Evolutionary conservation across 2,329 filamentous ascomycete species (phyloP).

Genomic region (Sporothrix dimorphospora): DNA sequence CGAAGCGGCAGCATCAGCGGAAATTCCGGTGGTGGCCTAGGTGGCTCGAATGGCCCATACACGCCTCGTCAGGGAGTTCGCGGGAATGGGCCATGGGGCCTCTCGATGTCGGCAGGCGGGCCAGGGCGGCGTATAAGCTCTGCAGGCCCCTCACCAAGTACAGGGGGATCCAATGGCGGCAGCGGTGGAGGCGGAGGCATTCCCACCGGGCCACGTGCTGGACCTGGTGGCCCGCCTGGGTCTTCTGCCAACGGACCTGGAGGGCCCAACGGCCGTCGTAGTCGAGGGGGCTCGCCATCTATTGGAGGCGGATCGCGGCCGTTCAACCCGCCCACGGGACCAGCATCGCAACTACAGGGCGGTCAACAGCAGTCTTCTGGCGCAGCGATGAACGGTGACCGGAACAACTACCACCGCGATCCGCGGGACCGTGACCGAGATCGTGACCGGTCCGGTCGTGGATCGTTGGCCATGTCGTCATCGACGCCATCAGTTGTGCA

Average conservation of each 20-base stretch:
- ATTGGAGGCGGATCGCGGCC: constrained; percentile 43
- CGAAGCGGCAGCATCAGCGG: constrained; percentile 16
- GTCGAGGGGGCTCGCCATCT: constrained; percentile 24
- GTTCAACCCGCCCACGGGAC: constrained; percentile 63
- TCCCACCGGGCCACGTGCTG: constrained; percentile 54
- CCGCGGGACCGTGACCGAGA: constrained; percentile 22
- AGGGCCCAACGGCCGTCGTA: constrained; percentile 14
- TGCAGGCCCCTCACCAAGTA: constrained; percentile 41
- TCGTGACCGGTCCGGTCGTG: constrained; percentile 10
- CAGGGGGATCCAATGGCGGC: constrained; percentile 45
- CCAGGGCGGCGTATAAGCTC: constrained; percentile 29
- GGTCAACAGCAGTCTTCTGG: constrained; percentile 13
- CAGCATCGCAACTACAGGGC: constrained; percentile 45
- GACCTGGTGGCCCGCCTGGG: constrained; percentile 38
- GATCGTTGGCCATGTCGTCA: constrained; percentile 13
- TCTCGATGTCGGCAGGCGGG: constrained; percentile 7
- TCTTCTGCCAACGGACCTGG: constrained; percentile 7
- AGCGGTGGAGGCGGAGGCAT: constrained; percentile 46
- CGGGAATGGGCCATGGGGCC: constrained; percentile 37
- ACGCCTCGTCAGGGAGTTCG: constrained; percentile 19
- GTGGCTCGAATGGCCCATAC: constrained; percentile 14
- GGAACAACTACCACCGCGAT: constrained; percentile 20
- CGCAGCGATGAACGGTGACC: constrained; percentile 7
- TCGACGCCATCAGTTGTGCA: constrained; percentile 51
- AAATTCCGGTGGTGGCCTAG: constrained; percentile 4